A percentile compares a stretch with the other conserved stretches of the same genome.
Evolutionary conservation across 352 stramenopile genomes (phyloP).

Genomic region (Pythium sp.): DNA sequence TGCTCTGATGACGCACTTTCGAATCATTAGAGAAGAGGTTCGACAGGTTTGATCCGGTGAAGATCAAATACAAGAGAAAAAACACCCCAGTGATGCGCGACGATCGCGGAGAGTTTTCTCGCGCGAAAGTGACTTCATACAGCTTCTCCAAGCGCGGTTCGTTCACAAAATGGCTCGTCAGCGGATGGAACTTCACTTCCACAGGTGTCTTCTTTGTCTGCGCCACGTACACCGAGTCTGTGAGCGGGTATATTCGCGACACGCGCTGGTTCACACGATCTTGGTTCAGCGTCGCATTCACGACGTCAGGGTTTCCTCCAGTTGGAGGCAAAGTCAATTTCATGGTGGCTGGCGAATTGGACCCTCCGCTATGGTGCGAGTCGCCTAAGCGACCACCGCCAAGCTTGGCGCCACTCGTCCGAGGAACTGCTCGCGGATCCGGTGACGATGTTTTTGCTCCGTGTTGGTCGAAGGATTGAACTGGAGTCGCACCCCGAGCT

Average conservation of each 20-base stretch:
- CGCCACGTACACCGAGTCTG: conserved; percentile 63
- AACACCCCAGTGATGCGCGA: conserved; percentile 63
- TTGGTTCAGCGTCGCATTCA: conserved; percentile 43
- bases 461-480: conserved; percentile 11
- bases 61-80: conserved; percentile 69
- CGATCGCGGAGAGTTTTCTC: conserved; percentile 67
- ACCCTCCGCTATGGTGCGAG: background rate
- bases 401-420: conserved; percentile 2
- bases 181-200: conserved; percentile 72
- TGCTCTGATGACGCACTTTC: conserved; percentile 43
- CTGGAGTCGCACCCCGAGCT: conserved; percentile 14
- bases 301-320: conserved; percentile 7
- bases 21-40: conserved; percentile 65
- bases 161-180: conserved; percentile 73
- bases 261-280: conserved; percentile 64
- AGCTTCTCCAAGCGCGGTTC: conserved; percentile 71
- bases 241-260: conserved; percentile 72
- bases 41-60: conserved; percentile 66
- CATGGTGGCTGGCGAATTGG: background rate
- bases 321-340: background rate
- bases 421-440: background rate
- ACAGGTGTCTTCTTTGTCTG: conserved; percentile 76
- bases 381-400: conserved; percentile 8
- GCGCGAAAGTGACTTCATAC: conserved; percentile 80
- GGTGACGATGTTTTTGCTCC: conserved; percentile 1